Base-by-base conservation (phyloP, 306 rosid genomes). In the Lupinus albus region DNA sequence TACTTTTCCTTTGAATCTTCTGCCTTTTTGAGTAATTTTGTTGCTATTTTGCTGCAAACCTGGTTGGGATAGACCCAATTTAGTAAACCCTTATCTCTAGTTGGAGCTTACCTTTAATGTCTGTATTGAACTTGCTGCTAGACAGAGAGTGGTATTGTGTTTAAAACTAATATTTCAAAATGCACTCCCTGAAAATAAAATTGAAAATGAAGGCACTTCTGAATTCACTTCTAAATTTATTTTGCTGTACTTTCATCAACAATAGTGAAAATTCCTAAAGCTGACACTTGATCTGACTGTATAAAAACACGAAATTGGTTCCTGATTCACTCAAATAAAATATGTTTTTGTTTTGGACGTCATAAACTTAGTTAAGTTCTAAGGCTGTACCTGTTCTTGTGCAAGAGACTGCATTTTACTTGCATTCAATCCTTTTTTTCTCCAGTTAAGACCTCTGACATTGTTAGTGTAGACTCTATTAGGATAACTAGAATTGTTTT, bases 31-130 rank as follows among this genome's bases (percentile, higher is more conserved):
- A 46, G 51, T 54, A 63, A 53, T 51, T 56, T 49, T 76, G 41
- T 35, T 46, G 9, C 47, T 62, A 67, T 13, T 48, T 64, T 71
- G 46, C 59, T 67, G 73, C 66, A 67, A 74, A 56, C 45, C 66
- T 63, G 56, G 54, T 54, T n/a, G 50, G 59, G 51, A 67, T 67
- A 45, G 61, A 55, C 59, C 33, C 18, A 36, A 46, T 54, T 25
- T 62, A 9, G 38, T 35, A 48, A 61, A 73, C 18, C 51, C 50
- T 28, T 42, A 28, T 47, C 32, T 36, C 8, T 53, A 25, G 16
- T 28, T 61, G 41, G 64, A 41, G 57, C 69, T 79, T 46, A 57
- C 75, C 25, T 63, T 60, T 55, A 65, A 50, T 41, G 64, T 28
- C 57, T 47, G 56, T 30, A 21, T 28, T 66, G 61, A 77, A 38